Conservation (phyloP, 495 filamentous ascomycete genomes). For the Penicillium soppii region DNA sequence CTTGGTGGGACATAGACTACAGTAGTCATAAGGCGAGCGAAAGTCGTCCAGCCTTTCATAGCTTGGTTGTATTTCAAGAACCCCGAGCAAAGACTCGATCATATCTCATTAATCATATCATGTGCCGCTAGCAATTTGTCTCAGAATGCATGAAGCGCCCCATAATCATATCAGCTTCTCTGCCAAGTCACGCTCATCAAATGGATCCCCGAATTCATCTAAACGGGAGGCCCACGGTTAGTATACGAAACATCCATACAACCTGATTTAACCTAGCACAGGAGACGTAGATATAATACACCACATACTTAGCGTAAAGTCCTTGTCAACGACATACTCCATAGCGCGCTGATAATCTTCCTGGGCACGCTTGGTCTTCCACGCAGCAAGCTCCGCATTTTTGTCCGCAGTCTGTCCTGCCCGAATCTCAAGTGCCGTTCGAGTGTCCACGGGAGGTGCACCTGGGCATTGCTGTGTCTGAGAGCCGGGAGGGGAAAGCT, state of each 20-base stretch:
- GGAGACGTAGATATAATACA: background rate
- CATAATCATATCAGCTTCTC: slow-evolving; percentile 46
- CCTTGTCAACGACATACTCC: slow-evolving; percentile 48
- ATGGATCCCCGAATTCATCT: slow-evolving; percentile 56
- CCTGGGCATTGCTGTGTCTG: slow-evolving; percentile 34
- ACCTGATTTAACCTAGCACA: no score
- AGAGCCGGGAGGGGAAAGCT: slow-evolving; percentile 57
- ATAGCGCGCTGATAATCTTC: slow-evolving; percentile 59
- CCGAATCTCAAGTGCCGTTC: background rate
- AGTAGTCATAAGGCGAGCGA: background rate
- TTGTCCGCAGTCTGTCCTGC: background rate
- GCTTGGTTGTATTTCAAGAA: background rate
- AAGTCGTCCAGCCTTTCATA: background rate
- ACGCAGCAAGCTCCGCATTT: slow-evolving; percentile 42
- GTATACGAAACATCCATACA: background rate
- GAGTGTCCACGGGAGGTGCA: slow-evolving; percentile 1
- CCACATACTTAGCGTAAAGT: slow-evolving; percentile 46
- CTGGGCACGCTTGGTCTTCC: slow-evolving; percentile 59
- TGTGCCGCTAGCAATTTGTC: background rate
- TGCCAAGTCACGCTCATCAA: slow-evolving; percentile 63
- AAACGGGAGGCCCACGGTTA: background rate
- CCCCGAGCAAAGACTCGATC: slow-evolving; percentile 10
- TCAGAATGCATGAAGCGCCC: slow-evolving; percentile 13
- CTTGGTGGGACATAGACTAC: no score
- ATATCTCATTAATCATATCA: slow-evolving; percentile 34